These are phyloP conservation scores for Botrytis elliptica DNA, from an alignment of 2,329 filamentous ascomycete genomes.

Conservation along the genomic window DNA sequence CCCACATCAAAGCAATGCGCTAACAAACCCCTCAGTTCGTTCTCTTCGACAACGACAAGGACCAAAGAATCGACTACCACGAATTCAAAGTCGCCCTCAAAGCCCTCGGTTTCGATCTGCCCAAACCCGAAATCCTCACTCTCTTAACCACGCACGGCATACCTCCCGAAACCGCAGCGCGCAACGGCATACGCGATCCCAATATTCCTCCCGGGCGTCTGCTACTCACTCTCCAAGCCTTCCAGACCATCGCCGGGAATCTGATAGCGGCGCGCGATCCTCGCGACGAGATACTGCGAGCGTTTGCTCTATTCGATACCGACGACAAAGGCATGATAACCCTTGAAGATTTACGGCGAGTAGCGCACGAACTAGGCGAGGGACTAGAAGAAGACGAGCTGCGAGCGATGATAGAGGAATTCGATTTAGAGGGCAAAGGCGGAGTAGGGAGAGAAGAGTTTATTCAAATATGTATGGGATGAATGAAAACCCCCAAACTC, in stretches of 20 bases:
- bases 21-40: slow-evolving; percentile 61
- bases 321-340: slow-evolving; percentile 90
- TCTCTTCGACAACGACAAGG: slow-evolving; percentile 95
- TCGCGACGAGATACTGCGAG: slow-evolving; percentile 83
- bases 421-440: slow-evolving; percentile 91
- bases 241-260: slow-evolving; percentile 74
- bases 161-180: slow-evolving; percentile 41
- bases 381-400: slow-evolving; percentile 91
- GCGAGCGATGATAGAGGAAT: slow-evolving; percentile 95
- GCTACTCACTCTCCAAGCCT: slow-evolving; percentile 68
- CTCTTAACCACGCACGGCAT: slow-evolving; percentile 81
- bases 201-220: slow-evolving; percentile 56
- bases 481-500: background rate
- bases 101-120: slow-evolving; percentile 88
- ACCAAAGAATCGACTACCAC: slow-evolving; percentile 93
- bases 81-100: slow-evolving; percentile 96
- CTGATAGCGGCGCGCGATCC: slow-evolving; percentile 82
- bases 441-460: slow-evolving; percentile 70
- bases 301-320: slow-evolving; percentile 90
- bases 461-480: slow-evolving; percentile 42
- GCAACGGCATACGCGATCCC: slow-evolving; percentile 52
- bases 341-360: slow-evolving; percentile 79
- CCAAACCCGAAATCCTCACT: slow-evolving; percentile 79
- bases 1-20: slow-evolving; percentile 17
- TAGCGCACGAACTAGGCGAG: slow-evolving; percentile 89